Conservation (phyloP, 108 stramenopile species). For the Fistulifera pelliculosa region DNA sequence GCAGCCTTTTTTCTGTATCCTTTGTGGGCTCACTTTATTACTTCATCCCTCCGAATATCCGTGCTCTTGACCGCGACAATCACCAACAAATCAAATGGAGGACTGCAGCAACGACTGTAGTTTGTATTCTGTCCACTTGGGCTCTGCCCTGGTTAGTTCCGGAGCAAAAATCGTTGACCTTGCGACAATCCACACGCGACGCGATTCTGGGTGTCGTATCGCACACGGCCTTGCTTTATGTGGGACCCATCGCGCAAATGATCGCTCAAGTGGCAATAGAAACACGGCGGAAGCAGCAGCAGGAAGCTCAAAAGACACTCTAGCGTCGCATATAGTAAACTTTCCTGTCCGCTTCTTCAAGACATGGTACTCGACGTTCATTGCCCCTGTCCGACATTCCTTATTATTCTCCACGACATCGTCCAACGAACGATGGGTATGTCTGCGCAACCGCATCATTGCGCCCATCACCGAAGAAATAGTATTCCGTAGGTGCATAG, state of each 20-base stretch:
- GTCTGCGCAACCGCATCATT: slow-evolving; percentile 42
- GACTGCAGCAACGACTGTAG: slow-evolving; percentile 24
- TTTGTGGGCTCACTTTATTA: slow-evolving; percentile 66
- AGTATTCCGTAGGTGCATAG: slow-evolving; percentile 69
- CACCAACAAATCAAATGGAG: slow-evolving; percentile 55
- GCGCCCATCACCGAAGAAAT: slow-evolving; percentile 76
- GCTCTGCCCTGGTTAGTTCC: slow-evolving; percentile 48
- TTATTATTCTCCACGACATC: slow-evolving; percentile 4
- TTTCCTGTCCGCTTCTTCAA: background rate
- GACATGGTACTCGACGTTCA: background rate
- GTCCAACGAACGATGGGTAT: slow-evolving; percentile 32
- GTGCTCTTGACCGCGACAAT: slow-evolving; percentile 45
- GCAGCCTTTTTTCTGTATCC: slow-evolving; percentile 4
- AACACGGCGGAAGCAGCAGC: background rate
- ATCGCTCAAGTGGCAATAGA: background rate
- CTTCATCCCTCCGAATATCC: slow-evolving; percentile 50
- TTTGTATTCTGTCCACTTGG: slow-evolving; percentile 21
- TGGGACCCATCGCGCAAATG: background rate
- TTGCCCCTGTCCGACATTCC: slow-evolving; percentile 9
- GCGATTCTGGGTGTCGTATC: slow-evolving; percentile 7
- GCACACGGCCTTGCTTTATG: slow-evolving; percentile 17
- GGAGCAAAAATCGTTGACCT: slow-evolving; percentile 10
- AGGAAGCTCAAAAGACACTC: background rate
- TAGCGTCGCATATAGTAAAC: background rate
- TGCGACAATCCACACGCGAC: background rate